Evolutionary conservation across 2,329 filamentous ascomycete genomes (phyloP).

Genomic region (Plectosphaerella sp.): DNA sequence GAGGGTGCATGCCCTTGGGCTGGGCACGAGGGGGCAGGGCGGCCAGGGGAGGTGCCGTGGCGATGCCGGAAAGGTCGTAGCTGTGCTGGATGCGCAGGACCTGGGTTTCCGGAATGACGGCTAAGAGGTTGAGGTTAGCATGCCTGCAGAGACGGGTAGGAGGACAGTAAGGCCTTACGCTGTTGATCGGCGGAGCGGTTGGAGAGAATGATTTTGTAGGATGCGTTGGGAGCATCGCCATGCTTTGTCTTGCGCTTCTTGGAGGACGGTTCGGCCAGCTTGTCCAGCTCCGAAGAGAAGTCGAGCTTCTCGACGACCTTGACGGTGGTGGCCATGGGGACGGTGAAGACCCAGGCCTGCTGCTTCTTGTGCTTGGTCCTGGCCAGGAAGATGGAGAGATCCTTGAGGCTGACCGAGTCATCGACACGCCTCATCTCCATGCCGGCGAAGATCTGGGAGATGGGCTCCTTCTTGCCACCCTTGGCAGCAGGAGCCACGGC

Average conservation of each 20-base stretch:
- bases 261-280: too few relatives aligned
- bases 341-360: constrained; percentile 77
- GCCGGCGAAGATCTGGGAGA: constrained; percentile 38
- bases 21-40: constrained; percentile 49
- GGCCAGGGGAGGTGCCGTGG: constrained; percentile 19
- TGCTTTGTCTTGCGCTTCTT: constrained; percentile 14
- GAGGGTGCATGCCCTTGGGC: constrained; percentile 61
- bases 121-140: too few relatives aligned
- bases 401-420: constrained; percentile 34
- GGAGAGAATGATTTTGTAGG: constrained; percentile 56
- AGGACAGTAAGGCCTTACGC: too few relatives aligned
- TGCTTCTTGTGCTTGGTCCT: constrained; percentile 60
- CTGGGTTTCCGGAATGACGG: constrained; percentile 20
- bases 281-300: constrained; percentile 31
- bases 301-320: constrained; percentile 61
- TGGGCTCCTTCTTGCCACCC: constrained; percentile 17
- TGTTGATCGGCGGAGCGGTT: constrained; percentile 16
- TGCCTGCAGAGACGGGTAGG: too few relatives aligned
- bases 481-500: constrained; percentile 22
- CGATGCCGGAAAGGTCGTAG: constrained; percentile 44
- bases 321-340: constrained; percentile 65
- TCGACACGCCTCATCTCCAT: constrained; percentile 48
- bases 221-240: constrained; percentile 43
- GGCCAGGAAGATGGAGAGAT: constrained; percentile 51
- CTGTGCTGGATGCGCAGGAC: constrained; percentile 63